Conservation (phyloP, 768 basidiomycete species). For the Chalciporus pseudorubinellus region DNA sequence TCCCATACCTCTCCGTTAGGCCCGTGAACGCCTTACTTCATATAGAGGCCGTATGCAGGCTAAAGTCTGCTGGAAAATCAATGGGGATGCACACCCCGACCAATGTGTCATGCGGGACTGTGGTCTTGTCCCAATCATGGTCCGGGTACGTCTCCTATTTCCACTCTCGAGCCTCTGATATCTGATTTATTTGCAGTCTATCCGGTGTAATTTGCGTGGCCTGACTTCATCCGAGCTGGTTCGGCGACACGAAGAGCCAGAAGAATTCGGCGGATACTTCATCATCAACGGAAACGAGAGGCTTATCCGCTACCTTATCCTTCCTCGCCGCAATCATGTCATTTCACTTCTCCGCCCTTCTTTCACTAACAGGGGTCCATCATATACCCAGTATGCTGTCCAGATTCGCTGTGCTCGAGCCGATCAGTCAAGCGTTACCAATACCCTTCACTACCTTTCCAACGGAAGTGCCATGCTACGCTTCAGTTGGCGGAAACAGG, state of each 20-base stretch:
- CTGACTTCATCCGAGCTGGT: conserved; percentile 88
- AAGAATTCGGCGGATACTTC: conserved; percentile 99
- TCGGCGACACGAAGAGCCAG: conserved; percentile 88
- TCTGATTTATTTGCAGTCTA: conserved; percentile 54
- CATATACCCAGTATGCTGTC: conserved; percentile 92
- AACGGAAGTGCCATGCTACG: conserved; percentile 96
- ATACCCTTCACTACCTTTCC: conserved; percentile 95
- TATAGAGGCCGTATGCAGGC: conserved; percentile 90
- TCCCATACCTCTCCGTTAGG: conserved; percentile 42
- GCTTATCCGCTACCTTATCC: conserved; percentile 94
- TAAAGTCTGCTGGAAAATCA: conserved; percentile 81
- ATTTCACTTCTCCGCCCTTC: conserved; percentile 89
- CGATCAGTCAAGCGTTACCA: conserved; percentile 92
- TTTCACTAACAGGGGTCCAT: conserved; percentile 89
- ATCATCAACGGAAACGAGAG: conserved; percentile 99
- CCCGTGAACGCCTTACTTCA: conserved; percentile 88
- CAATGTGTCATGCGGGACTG: conserved; percentile 77
- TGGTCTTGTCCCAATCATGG: conserved; percentile 94
- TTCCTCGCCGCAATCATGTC: conserved; percentile 94
- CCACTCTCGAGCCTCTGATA: neutral
- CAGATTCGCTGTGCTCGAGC: conserved; percentile 93
- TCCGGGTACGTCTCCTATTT: conserved; percentile 62
- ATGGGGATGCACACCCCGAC: conserved; percentile 58
- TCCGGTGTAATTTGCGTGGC: conserved; percentile 85
- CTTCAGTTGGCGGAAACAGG: conserved; percentile 96